Percentiles rank a stretch among this genome's conserved stretches.
phyloP scores from a whole-genome alignment of 768 basidiomycete species.

The Lentinula sp. region DNA sequence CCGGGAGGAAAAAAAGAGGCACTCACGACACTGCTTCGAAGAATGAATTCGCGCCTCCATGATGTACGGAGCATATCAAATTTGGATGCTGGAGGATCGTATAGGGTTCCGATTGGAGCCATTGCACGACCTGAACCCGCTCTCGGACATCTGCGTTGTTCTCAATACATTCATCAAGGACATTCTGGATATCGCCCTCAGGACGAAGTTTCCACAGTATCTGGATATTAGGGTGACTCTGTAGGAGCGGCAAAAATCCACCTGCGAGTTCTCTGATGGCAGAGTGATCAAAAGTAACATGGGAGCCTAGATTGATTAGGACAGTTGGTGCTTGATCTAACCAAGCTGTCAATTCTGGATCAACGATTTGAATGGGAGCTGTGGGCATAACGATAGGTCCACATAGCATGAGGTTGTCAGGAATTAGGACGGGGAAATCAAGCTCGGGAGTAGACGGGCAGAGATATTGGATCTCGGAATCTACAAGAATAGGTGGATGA shows the following conservation, averaged over 20 bases:
- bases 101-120: conserved; percentile 2
- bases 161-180: neutral
- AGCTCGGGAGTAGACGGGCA: conserved; percentile 1
- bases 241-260: neutral
- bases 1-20: neutral
- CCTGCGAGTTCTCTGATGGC: conserved; percentile 1
- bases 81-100: conserved; percentile 5
- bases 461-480: neutral
- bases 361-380: neutral
- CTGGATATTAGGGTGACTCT: neutral
- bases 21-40: conserved; percentile 8
- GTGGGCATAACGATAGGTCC: conserved; percentile 4
- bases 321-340: conserved; percentile 4
- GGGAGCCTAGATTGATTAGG: conserved; percentile 5
- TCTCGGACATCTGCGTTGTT: neutral
- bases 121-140: neutral
- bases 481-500: neutral
- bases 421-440: conserved; percentile 3
- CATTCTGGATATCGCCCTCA: neutral
- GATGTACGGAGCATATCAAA: conserved; percentile 6
- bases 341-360: conserved; percentile 3
- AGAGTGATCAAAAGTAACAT: neutral
- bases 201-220: conserved; percentile 6
- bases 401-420: neutral
- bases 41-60: conserved; percentile 9